Percentiles rank a stretch among this genome's conserved stretches.
Evolutionary conservation across 2,329 filamentous ascomycete genomes (phyloP).

Genomic region (Botryotinia calthae): DNA sequence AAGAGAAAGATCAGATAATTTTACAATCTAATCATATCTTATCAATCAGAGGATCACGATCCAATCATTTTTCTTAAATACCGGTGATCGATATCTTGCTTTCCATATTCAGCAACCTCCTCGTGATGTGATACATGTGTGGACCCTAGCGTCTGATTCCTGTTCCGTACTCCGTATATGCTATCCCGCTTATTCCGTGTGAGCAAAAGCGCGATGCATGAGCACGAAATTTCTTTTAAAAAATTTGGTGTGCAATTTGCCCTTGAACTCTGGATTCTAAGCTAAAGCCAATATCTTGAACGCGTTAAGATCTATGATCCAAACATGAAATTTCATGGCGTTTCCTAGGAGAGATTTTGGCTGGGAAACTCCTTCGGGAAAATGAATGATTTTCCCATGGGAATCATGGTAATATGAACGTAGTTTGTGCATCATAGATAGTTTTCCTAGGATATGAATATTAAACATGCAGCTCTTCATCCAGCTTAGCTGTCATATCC

Average conservation of each 20-base stretch:
- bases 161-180: slow-evolving; percentile 1
- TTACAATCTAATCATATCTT: slow-evolving; percentile 9
- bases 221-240: no score
- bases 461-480: background rate
- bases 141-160: background rate
- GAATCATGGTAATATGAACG: background rate
- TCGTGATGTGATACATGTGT: background rate
- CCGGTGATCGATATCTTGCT: background rate
- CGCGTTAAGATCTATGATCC: background rate
- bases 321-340: background rate
- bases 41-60: background rate
- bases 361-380: background rate
- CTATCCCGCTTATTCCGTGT: background rate
- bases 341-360: background rate
- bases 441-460: background rate
- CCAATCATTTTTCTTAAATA: background rate
- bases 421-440: background rate
- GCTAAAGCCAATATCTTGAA: background rate
- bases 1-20: background rate
- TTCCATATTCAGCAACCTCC: background rate
- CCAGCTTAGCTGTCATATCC: background rate
- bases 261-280: background rate
- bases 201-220: background rate
- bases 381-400: background rate
- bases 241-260: background rate